Evolutionary conservation across 331 rosid species (phyloP), one percentile per base, ranked within the genome.

Genomic region (Prunus yedoensis): DNA sequence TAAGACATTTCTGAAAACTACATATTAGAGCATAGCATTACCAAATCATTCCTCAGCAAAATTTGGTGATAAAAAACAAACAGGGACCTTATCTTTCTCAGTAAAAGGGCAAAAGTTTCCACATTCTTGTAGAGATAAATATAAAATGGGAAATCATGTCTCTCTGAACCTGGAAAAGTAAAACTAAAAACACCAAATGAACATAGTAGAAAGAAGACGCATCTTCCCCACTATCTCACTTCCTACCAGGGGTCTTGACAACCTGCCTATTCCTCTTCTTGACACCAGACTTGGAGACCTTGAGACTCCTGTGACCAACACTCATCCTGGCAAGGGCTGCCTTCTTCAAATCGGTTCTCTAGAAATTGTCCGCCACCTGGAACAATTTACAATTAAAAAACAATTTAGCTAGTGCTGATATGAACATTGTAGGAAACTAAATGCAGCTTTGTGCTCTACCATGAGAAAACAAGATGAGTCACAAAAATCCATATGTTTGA

Each of bases 211-310:
- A 30, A 30, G 35, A 30, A 4, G 35, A 30, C 35, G 35, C 35
- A 30, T 30, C 35, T 30, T 30, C 35, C 35, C 35, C 35, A 30
- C 35, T 30, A 30, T 50, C 25, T 80, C 84, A 80, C 77, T 80
- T 76, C 45, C 83, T 80, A 35, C 75, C 83, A 16, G 73, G 41
- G 49, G 60, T 38, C 70, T 25, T 80, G 13, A 43, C 32, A 4
- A 64, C 74, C 74, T 81, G 85, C 50, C 81, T 81, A 58, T 77
- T 81, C 81, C 81, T 77, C 75, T 77, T 77, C 79, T 81, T 81
- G 13, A 50, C 75, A 72, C 85, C 85, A 3, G 85, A 77, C 38
- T 72, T 81, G 4, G 76, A 35, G 20, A 81, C 78, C 71, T 41
- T 81, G 21, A 81, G 75, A 66, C 79, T 77, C 81, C 59, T 81